A percentile compares a stretch with the other conserved stretches of the same genome.
These are phyloP conservation scores for Obba rivulosa DNA, from an alignment of 768 basidiomycete genomes.

Conservation along the genomic window DNA sequence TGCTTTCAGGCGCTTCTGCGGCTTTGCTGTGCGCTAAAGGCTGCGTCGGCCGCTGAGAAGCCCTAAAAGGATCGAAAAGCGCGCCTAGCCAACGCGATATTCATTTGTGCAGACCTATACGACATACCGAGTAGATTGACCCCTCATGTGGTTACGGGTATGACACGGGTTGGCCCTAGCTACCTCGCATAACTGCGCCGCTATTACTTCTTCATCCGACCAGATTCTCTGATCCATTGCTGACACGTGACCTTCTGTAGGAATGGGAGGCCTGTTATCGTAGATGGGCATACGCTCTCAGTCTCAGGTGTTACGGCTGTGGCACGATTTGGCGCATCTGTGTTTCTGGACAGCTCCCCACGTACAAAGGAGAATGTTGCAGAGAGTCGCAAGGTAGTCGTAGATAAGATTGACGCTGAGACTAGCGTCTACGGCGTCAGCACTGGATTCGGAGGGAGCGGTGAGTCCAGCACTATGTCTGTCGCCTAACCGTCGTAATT, in stretches of 20 bases:
- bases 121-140: no score
- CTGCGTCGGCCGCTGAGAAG: no score
- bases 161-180: no score
- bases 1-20: no score
- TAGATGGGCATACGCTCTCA: conserved; percentile 67
- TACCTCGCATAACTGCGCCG: no score
- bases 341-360: conserved; percentile 45
- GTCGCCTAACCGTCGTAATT: not conserved
- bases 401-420: conserved; percentile 58
- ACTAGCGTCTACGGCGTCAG: conserved; percentile 80
- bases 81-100: no score
- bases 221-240: no score
- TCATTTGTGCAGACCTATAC: no score
- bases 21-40: no score
- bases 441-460: conserved; percentile 81
- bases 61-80: no score
- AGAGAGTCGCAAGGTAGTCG: conserved; percentile 57
- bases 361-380: conserved; percentile 45
- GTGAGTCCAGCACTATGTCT: conserved; percentile 23
- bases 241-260: conserved; percentile 28
- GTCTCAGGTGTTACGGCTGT: conserved; percentile 72
- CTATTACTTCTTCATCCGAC: no score
- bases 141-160: no score
- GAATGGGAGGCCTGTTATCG: conserved; percentile 51
- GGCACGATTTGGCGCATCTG: conserved; percentile 54